Evolutionary conservation across 495 filamentous ascomycete species (phyloP).

Genomic region (Alectoria sarmentosa): DNA sequence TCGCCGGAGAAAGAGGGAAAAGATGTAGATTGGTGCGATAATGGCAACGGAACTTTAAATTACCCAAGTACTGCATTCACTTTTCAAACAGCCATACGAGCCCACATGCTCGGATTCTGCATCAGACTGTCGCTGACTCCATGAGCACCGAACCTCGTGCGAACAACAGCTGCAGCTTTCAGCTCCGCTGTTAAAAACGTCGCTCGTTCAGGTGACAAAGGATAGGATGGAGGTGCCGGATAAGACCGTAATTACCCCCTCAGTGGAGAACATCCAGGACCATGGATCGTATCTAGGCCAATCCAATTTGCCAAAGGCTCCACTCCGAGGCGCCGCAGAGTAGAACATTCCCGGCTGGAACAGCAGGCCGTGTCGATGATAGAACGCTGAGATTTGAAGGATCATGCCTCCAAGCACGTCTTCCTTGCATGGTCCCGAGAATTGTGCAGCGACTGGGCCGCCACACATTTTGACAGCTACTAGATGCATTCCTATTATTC

Average conservation of each 20-base stretch:
- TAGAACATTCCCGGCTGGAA: constrained; percentile 50
- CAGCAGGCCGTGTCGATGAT: constrained; percentile 38
- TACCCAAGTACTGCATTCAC: constrained; percentile 32
- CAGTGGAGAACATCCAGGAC: constrained; percentile 37
- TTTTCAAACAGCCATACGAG: constrained; percentile 37
- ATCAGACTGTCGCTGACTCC: constrained; percentile 31
- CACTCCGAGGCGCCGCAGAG: constrained; percentile 54
- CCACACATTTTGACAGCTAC: constrained; percentile 42
- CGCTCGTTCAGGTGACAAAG: constrained; percentile 36
- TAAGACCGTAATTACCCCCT: constrained; percentile 35
- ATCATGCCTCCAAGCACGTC: constrained; percentile 49
- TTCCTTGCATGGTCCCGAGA: constrained; percentile 39
- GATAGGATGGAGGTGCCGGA: constrained; percentile 38
- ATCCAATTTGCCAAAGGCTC: constrained; percentile 61
- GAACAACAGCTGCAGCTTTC: constrained; percentile 29
- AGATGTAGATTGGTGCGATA: constrained; percentile 34
- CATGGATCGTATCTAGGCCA: constrained; percentile 41
- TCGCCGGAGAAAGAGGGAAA: constrained; percentile 37
- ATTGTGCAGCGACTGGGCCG: constrained; percentile 34
- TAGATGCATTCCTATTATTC: constrained; percentile 47
- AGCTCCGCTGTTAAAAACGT: constrained; percentile 38
- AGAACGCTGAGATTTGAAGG: constrained; percentile 45
- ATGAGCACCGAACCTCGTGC: constrained; percentile 39
- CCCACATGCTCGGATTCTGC: constrained; percentile 38
- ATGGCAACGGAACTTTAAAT: constrained; percentile 24